Evolutionary conservation across 768 basidiomycete species (phyloP).

Genomic region (Leucocoprinus leucothites): DNA sequence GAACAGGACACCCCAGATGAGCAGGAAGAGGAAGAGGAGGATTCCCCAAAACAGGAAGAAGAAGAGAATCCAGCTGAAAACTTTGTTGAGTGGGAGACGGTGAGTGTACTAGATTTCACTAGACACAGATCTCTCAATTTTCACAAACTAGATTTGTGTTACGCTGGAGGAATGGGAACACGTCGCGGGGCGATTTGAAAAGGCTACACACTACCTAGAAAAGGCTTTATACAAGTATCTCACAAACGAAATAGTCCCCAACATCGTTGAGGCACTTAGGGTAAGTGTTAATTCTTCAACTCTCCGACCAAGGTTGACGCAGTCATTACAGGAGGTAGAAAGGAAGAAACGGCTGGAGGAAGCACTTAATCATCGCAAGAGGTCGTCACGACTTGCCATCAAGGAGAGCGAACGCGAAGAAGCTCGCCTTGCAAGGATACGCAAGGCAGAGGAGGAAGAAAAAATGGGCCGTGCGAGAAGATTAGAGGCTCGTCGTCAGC

Average conservation of each 20-base stretch:
- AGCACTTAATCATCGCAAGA: conserved; percentile 80
- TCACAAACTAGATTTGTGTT: conserved; percentile 64
- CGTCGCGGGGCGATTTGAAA: conserved; percentile 71
- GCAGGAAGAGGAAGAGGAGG: conserved; percentile 7
- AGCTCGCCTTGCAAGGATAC: conserved; percentile 54
- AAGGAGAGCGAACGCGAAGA: conserved; percentile 81
- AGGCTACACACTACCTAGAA: conserved; percentile 76
- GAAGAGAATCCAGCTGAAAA: conserved; percentile 16
- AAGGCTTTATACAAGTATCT: conserved; percentile 73
- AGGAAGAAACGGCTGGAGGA: conserved; percentile 64
- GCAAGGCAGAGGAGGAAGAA: conserved; percentile 64
- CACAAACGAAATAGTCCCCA: conserved; percentile 63
- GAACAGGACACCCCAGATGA: conserved; percentile 3
- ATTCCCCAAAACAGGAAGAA: conserved; percentile 5
- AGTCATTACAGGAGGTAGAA: conserved; percentile 53
- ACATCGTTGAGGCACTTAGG: conserved; percentile 62
- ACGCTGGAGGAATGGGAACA: conserved; percentile 85
- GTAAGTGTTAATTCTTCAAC: conserved; percentile 34
- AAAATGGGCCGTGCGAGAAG: conserved; percentile 62
- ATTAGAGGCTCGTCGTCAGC: conserved; percentile 51
- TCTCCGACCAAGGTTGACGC: background rate
- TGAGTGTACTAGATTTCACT: conserved; percentile 31
- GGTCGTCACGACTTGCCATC: conserved; percentile 83
- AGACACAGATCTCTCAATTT: background rate
- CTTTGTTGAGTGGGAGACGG: conserved; percentile 92